Conservation (phyloP, 345 rosid species). For the Noccaea bulbosa region DNA sequence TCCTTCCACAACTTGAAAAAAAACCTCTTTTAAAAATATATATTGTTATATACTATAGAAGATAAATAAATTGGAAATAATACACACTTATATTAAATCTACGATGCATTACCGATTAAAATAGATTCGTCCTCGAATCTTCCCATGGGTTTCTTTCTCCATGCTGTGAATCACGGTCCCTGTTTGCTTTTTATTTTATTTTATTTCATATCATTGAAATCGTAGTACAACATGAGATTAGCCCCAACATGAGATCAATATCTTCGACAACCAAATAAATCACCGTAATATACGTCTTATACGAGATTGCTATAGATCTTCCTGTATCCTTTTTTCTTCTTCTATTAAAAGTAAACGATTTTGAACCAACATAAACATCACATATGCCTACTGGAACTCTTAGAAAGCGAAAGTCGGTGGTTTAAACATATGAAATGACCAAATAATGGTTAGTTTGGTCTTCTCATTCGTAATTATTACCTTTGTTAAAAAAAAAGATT, state of each 20-base stretch:
- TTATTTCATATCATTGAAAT: constrained; percentile 7
- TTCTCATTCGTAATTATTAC: not conserved
- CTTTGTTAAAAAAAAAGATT: not conserved
- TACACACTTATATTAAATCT: not conserved
- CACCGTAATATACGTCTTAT: not conserved
- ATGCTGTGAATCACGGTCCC: not conserved
- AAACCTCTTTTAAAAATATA: no score
- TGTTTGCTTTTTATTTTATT: not conserved
- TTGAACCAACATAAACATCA: constrained; percentile 2
- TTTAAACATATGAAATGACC: constrained; percentile 1
- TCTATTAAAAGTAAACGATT: not conserved
- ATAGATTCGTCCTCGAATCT: not conserved
- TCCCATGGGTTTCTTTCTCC: not conserved
- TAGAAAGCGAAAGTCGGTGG: constrained; percentile 30
- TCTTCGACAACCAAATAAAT: constrained; percentile 21
- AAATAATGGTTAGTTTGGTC: constrained; percentile 19
- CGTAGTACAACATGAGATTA: not conserved
- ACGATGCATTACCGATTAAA: not conserved
- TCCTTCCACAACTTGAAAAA: no score
- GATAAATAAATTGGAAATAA: no score
- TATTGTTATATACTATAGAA: no score
- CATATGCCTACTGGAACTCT: not conserved
- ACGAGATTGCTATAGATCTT: constrained; percentile 17
- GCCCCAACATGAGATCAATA: not conserved
- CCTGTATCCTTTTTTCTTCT: not conserved